Evolutionary conservation across 495 filamentous ascomycete genomes (phyloP), one percentile per base, ranked within the genome.

Genomic region (Penicillium silybi): DNA sequence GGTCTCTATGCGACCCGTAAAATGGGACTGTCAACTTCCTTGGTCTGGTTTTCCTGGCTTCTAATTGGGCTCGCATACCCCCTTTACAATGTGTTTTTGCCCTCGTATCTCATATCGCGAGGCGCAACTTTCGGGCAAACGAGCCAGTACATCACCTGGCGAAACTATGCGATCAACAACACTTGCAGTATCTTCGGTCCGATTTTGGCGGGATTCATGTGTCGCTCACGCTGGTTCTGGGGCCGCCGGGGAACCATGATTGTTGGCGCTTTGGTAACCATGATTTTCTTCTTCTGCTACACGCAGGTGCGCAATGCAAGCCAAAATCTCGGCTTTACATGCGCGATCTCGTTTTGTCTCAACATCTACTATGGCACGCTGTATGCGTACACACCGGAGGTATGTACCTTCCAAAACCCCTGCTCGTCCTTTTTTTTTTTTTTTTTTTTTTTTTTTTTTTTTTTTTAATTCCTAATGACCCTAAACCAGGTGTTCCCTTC

Each of bases 301-400:
- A 86, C 85, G 0, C 67, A 79, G 48, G 80, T 88, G 18, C 71
- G 76, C 19, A 85, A 72, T 8, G 66, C 74, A 2, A 63, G 68
- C n/a, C 72, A 87, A 62, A 81, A 88, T 41, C 58, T 86, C 1
- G 85, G 75, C 0, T 86, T 88, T 57, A 84, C 76, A 7, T 88
- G 84, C 56, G 70, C 79, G 19, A 85, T 88, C 60, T 79, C 69
- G 16, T 87, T 87, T 64, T 84, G 76, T 42, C 62, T 87, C 45
- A 87, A 88, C 43, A 80, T 88, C 32, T 88, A 87, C 64, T 88
- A 88, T 55, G 83, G 83, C n/a, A 83, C 78, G 0, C 70, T 89
- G 15, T 90, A 88, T 52, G 85, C 85, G 3, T 78, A 80, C 50
- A 79, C 77, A 5, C 76, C 75, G 3, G 76, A 81, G 57, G 61